Evolutionary conservation across 2,329 filamentous ascomycete genomes (phyloP), one percentile per base, ranked within the genome.

Genomic region (Monosporascus sp.): DNA sequence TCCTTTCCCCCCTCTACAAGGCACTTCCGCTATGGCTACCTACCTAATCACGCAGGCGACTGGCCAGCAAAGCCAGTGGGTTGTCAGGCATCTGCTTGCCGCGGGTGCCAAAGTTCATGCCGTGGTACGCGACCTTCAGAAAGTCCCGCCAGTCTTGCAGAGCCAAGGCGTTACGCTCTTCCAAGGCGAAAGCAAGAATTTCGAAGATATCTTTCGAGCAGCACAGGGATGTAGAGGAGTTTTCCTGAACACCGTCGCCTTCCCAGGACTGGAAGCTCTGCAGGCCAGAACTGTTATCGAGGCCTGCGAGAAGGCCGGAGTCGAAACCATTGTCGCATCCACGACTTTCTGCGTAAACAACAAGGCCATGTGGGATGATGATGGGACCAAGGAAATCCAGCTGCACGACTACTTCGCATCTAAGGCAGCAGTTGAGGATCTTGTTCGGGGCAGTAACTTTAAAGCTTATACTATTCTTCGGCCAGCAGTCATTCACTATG

Each of bases 391-490:
- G 17, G 48, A 59, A 14, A 14, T 43, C 5, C 15, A 46, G 0
- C 53, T 72, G n/a, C 51, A 43, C 35, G 54, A 20, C 0, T 72
- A 76, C 55, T 76, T 64, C 50, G 50, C 56, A 27, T 73, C 70
- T 48, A 76, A 76, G 60, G 59, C 66, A 1, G 54, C 58, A 0
- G 64, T 74, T 15, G 74, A 76, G 44, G 62, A 67, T 1, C 51
- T 55, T 1, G 66, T 72, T 1, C 66, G 64, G 8, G 18, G 9
- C 1, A 64, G 57, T n/a, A 62, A 59, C 6, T 67, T 71, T 18
- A 49, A 55, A 4, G 52, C 62, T 7, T 70, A 70, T 57, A 71
- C 69, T 0, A 69, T 72, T 47, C 58, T 72, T 14, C 65, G 68
- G 1, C 69, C 70, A 0, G 60, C 58, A 0, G 54, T 67, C 25